These are phyloP conservation scores for Fomitopsis schrenkii DNA, from an alignment of 1,284 basidiomycete genomes.

Conservation along the genomic window DNA sequence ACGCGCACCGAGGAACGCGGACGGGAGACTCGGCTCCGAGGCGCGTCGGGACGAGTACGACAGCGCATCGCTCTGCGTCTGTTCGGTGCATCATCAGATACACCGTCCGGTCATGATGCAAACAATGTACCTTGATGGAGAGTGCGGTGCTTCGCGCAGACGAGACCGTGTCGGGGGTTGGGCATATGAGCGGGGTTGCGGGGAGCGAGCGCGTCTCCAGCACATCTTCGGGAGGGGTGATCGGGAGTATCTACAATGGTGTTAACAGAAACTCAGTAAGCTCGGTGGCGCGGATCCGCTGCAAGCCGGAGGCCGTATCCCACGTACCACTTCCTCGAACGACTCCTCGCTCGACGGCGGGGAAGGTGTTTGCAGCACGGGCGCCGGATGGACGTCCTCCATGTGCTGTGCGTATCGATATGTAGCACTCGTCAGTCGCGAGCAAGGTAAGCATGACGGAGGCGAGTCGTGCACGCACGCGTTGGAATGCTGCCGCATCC, in stretches of 20 bases:
- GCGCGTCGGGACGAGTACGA: not conserved
- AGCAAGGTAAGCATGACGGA: not conserved
- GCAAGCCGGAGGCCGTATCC: not conserved
- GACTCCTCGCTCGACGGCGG: not conserved
- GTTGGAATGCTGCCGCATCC: constrained; percentile 5
- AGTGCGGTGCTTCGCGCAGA: not conserved
- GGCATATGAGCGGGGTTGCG: not conserved
- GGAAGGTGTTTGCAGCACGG: not conserved
- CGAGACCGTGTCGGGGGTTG: not conserved
- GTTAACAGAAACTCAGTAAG: not conserved
- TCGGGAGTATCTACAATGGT: not conserved
- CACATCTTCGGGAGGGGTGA: not conserved
- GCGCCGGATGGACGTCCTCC: not conserved
- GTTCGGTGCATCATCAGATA: not conserved
- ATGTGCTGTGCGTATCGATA: not conserved
- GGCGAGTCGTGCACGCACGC: constrained; percentile 1
- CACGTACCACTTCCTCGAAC: not conserved
- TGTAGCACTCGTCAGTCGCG: too few relatives aligned
- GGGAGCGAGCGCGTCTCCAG: not conserved
- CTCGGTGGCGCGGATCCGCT: not conserved
- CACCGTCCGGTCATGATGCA: too few relatives aligned
- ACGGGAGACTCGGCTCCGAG: not conserved
- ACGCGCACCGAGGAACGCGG: not conserved
- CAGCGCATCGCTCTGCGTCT: not conserved
- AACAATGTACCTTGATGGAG: not conserved